Base-by-base conservation (phyloP, 495 filamentous ascomycete genomes). In the Xylaria venustula region DNA sequence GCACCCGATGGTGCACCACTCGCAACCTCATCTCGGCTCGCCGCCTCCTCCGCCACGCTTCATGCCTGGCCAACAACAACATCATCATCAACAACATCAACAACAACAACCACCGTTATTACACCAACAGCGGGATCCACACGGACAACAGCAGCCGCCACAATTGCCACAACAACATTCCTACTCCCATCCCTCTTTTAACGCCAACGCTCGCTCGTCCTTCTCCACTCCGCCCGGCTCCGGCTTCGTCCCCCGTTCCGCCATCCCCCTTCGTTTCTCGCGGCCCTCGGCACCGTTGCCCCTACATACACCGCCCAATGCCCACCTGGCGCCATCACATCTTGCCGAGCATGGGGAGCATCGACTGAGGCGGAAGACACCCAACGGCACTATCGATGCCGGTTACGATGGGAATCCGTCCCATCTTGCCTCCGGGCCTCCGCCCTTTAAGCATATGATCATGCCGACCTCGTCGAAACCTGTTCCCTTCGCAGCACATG, bases 351-450 rank as follows among this genome's bases (percentile, higher is more conserved):
- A 71, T 65, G 65, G 72, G 17, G 92, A 97, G 74, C 87, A 98
- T 74, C 88, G 91, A 54, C 79, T 98, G 41, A 83, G 94, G 62
- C 85, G 94, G 48, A 98, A 98, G 71, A 98, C 94, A 8, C 94
- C 94, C 9, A 95, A 88, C 65, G 94, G 94, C 22, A 97, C 92
- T 19, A 82, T 98, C 55, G 90, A 92, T 53, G 93, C 90, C 57
- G 93, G 92, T 14, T 98, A 98, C 69, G 93, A 98, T 82, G 93
- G 91, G 11, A 91, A 89, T 7, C 84, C 87, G 2, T 79, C 86
- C 26, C 90, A 94, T 70, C 86, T 88, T 69, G 84, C 83, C 3
- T 84, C 86, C 19, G 89, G 90, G 46, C 90, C 91, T 36, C 91
- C 89, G 49, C 85, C 90, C 2, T 76, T 84, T 28, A 98, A 98